Base-by-base conservation (phyloP, 192 early-diverging fungal species). In the Chytriomyces confervae region DNA sequence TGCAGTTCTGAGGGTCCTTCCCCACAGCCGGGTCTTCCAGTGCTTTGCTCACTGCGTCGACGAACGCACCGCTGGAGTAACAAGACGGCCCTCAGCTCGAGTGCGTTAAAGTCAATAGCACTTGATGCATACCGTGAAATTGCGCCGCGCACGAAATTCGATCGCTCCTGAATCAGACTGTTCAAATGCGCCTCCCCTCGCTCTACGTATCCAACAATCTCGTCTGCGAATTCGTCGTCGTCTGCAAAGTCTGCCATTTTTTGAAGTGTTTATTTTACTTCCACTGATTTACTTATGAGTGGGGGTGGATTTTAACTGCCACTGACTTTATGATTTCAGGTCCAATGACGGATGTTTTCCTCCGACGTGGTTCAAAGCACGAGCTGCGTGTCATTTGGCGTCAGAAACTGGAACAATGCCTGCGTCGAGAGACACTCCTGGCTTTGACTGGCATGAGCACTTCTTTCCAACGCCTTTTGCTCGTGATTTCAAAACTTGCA, bases 71-170 rank as follows among this genome's bases (percentile, higher is more conserved):
- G 49, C 84, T 85, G 65, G 0, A 50, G 29, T 8, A 60, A 53
- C 16, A 45, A 47, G 18, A 11, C 11, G 51, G 16, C 24, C 23
- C 47, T 43, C n/a, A n/a, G 36, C 11, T 23, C 70, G 29, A 53
- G 70, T 46, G 10, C 24, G n/a, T 45, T 50, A 5, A 46, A 7
- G 0, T 24, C 24, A 29, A 1, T 9, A 29, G 60, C 23, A 5
- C 0, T 6, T 45, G 1, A 48, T 51, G 45, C 68, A 79, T 72
- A 93, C 92, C 89, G 93, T 89, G 75, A 84, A 44, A 95, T 86
- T 61, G 87, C 81, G 45, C 84, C 87, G 49, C 95, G 90, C 24
- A 93, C 93, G 6, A 89, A 86, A 44, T 81, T 80, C 10, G 82
- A 83, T 74, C 90, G 87, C 64, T 86, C 76, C 48, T 91, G 87